A percentile compares a stretch with the other conserved stretches of the same genome.
Evolutionary conservation across 2,329 filamentous ascomycete species (phyloP).

Genomic region (Penicillium sp.): DNA sequence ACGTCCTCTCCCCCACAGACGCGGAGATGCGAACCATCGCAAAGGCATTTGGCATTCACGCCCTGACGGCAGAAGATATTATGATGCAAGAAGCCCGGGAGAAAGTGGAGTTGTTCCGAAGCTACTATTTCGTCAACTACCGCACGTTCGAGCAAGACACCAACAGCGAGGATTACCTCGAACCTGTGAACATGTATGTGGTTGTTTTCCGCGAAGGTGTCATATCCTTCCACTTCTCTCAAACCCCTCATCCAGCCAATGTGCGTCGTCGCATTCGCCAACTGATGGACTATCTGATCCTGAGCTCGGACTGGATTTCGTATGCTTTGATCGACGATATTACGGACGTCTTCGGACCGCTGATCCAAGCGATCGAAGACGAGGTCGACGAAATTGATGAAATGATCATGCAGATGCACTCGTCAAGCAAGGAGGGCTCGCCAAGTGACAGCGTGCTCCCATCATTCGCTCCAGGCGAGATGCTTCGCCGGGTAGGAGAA

Average conservation of each 20-base stretch:
- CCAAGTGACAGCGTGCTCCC: constrained; percentile 34
- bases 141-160: constrained; percentile 95
- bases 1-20: constrained; percentile 87
- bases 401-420: constrained; percentile 79
- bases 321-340: constrained; percentile 99
- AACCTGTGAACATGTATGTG: constrained; percentile 96
- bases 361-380: constrained; percentile 91
- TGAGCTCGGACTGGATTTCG: constrained; percentile 96
- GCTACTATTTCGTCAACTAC: constrained; percentile 99
- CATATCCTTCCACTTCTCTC: constrained; percentile 94
- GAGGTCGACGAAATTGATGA: constrained; percentile 98
- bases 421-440: constrained; percentile 44
- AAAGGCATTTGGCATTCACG: constrained; percentile 93
- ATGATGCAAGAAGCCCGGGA: constrained; percentile 96
- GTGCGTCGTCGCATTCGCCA: constrained; percentile 92
- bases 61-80: constrained; percentile 92
- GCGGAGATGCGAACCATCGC: constrained; percentile 92
- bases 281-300: constrained; percentile 86
- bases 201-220: constrained; percentile 96
- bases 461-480: constrained; percentile 65
- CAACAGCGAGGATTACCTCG: constrained; percentile 83
- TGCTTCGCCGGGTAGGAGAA: constrained; percentile 89
- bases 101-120: constrained; percentile 94
- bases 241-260: constrained; percentile 93
- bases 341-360: constrained; percentile 89